Evolutionary conservation across 306 rosid species (phyloP).

Genomic region (Hippophae tibetana): DNA sequence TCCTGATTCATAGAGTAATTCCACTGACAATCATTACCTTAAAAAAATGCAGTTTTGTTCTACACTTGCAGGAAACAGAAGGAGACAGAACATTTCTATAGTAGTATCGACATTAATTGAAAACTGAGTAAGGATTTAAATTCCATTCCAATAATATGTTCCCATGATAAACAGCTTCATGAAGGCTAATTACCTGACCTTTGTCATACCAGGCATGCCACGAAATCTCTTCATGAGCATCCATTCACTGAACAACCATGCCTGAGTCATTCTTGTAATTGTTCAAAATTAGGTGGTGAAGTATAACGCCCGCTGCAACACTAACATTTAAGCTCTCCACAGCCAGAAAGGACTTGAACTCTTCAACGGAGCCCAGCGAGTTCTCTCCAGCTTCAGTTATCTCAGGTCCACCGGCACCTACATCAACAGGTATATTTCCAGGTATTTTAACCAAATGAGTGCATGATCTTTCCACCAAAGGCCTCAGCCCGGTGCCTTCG

Average conservation of each 20-base stretch:
- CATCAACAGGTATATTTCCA: constrained; percentile 47
- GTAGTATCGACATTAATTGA: no score
- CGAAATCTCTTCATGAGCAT: constrained; percentile 21
- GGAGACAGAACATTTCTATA: no score
- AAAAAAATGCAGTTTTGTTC: no score
- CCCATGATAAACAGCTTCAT: no score
- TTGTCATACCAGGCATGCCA: not conserved
- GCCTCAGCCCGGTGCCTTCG: constrained; percentile 91
- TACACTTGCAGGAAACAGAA: no score
- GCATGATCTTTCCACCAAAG: constrained; percentile 91
- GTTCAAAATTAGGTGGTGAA: constrained; percentile 76
- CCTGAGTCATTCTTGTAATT: constrained; percentile 18
- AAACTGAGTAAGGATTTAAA: no score
- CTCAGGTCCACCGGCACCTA: constrained; percentile 27
- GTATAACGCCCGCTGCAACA: constrained; percentile 93
- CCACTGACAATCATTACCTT: no score
- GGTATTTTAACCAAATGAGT: constrained; percentile 64
- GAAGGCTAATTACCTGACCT: no score
- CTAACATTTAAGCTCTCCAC: constrained; percentile 97
- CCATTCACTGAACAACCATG: constrained; percentile 17
- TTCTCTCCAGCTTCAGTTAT: constrained; percentile 29
- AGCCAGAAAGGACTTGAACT: constrained; percentile 67
- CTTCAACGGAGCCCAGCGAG: constrained; percentile 35
- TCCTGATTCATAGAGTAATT: no score
- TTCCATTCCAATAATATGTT: no score